Evolutionary conservation across 148 eudicot species (phyloP), one percentile per base, ranked within the genome.

Genomic region (Selenicereus undatus): DNA sequence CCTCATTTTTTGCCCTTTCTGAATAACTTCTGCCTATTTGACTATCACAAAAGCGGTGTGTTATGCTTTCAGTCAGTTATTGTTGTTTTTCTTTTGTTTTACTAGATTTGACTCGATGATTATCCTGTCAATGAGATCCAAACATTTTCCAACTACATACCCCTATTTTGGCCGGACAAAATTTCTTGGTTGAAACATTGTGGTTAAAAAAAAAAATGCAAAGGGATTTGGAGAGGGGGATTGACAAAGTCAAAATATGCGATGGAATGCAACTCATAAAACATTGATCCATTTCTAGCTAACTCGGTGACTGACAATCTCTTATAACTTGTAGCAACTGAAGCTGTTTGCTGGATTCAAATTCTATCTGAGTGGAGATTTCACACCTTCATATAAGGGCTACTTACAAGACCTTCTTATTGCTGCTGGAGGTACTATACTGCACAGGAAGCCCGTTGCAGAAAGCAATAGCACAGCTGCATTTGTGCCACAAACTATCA

Each of bases 391-490:
- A 27, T 94, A 92, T 85, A 91, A 86, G 76, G 91, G 93, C 1
- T 96, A 91, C 82, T 87, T 96, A 82, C 94, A 90, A 70, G 95
- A 92, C 84, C 98, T 96, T 73, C 66, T 94, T 27, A 87, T 85
- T 76, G 90, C 93, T 29, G 98, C 92, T 56, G 99, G 97, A 79
- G 99, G 95, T 65, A 86, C 87, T 51, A 81, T 94, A 83, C 86
- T 96, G 45, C 95, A 88, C 79, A 82, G 99, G 82, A 96, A 90
- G 79, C 99, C 99, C 30, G 81, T 96, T 60, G 78, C 92, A 70
- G 88, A 76, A 69, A 82, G 83, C 56, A 77, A 79, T 11, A 82
- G 68, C 29, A 66, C 29, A 22, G 51, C 74, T 58, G 36, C 73
- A 24, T 70, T 83, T 22, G 66, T 45, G 24, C 11, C 83, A 48